Evolutionary conservation across 2,329 filamentous ascomycete species (phyloP).

Genomic region (Penicillium vulpinum): DNA sequence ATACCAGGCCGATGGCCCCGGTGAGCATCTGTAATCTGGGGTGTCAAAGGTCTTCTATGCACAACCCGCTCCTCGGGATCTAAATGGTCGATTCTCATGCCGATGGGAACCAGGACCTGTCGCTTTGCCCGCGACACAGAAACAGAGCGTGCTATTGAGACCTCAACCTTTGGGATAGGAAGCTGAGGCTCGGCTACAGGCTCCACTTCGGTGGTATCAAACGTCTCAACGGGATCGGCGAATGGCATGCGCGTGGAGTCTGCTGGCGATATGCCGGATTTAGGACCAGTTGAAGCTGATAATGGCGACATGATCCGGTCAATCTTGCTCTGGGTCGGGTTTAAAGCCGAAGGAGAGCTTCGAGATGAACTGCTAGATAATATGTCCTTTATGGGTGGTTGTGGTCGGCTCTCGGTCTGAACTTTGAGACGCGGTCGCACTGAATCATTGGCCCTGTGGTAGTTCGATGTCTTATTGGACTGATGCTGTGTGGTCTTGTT

Average conservation of each 20-base stretch:
- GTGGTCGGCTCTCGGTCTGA: constrained; percentile 3
- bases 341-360: constrained; percentile 16
- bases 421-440: not conserved
- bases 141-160: constrained; percentile 43
- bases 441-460: not conserved
- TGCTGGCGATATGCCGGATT: constrained; percentile 14
- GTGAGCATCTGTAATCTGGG: constrained; percentile 31
- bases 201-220: constrained; percentile 11
- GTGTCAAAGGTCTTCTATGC: constrained; percentile 28
- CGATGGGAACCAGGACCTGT: constrained; percentile 41
- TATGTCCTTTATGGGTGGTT: constrained; percentile 14
- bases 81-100: constrained; percentile 25
- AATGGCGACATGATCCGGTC: constrained; percentile 19
- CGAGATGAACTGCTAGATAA: constrained; percentile 13
- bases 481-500: not conserved
- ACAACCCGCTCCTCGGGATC: constrained; percentile 33
- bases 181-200: constrained; percentile 5
- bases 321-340: constrained; percentile 10
- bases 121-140: constrained; percentile 38
- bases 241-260: constrained; percentile 21
- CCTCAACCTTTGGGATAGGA: constrained; percentile 24
- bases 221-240: constrained; percentile 11
- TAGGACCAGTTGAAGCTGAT: constrained; percentile 8
- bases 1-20: constrained; percentile 32
- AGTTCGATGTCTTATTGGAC: not conserved